Conservation (phyloP, 495 filamentous ascomycete genomes). For the Xylaria longipes region DNA sequence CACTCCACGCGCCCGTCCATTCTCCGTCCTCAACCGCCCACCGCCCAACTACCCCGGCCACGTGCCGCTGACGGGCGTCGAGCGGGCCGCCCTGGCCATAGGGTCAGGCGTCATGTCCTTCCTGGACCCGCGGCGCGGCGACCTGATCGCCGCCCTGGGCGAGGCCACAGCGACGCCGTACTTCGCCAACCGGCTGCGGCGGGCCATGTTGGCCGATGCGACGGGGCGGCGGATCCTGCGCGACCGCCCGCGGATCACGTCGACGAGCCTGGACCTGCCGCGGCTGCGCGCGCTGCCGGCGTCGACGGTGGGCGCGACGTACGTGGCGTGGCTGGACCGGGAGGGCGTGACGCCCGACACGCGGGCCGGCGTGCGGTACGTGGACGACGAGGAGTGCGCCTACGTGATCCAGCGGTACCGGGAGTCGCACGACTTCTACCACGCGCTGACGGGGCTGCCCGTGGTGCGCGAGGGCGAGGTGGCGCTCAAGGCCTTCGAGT, state of each 20-base stretch:
- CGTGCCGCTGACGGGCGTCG: slow-evolving; percentile 81
- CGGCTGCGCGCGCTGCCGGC: slow-evolving; percentile 73
- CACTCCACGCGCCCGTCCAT: slow-evolving; percentile 37
- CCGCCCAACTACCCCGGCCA: slow-evolving; percentile 88
- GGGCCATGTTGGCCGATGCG: slow-evolving; percentile 83
- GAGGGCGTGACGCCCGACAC: slow-evolving; percentile 95
- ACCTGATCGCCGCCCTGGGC: slow-evolving; percentile 91
- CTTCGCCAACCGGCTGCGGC: slow-evolving; percentile 90
- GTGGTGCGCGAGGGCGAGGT: slow-evolving; percentile 93
- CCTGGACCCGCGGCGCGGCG: slow-evolving; percentile 79
- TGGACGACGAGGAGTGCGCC: slow-evolving; percentile 92
- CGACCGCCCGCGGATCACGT: slow-evolving; percentile 87
- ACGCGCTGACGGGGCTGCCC: slow-evolving; percentile 90
- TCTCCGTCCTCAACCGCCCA: slow-evolving; percentile 83
- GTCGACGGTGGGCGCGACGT: slow-evolving; percentile 83
- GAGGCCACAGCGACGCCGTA: slow-evolving; percentile 94
- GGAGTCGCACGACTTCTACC: slow-evolving; percentile 98
- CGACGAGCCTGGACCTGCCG: slow-evolving; percentile 71
- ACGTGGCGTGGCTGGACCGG: slow-evolving; percentile 85
- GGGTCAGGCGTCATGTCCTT: slow-evolving; percentile 84
- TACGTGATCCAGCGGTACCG: slow-evolving; percentile 99
- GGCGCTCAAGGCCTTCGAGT: slow-evolving; percentile 95
- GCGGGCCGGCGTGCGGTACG: slow-evolving; percentile 78
- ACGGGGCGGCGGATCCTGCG: slow-evolving; percentile 92
- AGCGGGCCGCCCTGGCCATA: slow-evolving; percentile 77